phyloP scores from a whole-genome alignment of 2,329 filamentous ascomycete species.

The Talaromyces marneffei region DNA sequence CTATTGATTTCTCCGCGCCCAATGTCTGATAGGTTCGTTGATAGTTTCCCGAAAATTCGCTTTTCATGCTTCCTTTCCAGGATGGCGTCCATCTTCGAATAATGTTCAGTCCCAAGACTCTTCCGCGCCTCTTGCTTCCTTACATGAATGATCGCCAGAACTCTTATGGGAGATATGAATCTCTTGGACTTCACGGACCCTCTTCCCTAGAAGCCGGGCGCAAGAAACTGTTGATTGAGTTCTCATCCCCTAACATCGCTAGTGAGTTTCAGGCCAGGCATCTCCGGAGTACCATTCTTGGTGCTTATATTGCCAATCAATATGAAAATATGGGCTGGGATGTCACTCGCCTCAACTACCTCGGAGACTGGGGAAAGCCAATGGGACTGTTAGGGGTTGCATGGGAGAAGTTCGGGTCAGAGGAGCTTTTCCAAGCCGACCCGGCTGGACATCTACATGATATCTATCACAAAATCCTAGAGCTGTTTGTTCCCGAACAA shows the following conservation, averaged over 20 bases:
- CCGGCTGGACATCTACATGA: conserved; percentile 78
- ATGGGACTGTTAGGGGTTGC: conserved; percentile 63
- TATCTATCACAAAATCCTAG: conserved; percentile 70
- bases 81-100: neutral
- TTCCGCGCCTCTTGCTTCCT: neutral
- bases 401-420: conserved; percentile 68
- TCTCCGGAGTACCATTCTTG: conserved; percentile 70
- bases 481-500: neutral
- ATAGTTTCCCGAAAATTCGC: neutral
- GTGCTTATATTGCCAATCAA: conserved; percentile 64
- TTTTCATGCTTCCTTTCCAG: neutral
- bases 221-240: conserved; percentile 52
- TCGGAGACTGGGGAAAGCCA: conserved; percentile 65
- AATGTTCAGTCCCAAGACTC: neutral
- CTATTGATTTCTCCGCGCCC: neutral
- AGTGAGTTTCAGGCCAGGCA: conserved; percentile 75
- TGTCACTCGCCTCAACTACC: conserved; percentile 50
- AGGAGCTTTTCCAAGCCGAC: conserved; percentile 59
- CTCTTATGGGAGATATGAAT: neutral
- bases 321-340: conserved; percentile 62
- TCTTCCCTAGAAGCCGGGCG: neutral
- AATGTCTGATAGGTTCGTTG: neutral
- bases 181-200: neutral
- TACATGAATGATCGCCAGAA: neutral
- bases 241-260: conserved; percentile 79